Base-by-base conservation (phyloP, 139 green algal genomes). In the Chlorella ohadii region DNA sequence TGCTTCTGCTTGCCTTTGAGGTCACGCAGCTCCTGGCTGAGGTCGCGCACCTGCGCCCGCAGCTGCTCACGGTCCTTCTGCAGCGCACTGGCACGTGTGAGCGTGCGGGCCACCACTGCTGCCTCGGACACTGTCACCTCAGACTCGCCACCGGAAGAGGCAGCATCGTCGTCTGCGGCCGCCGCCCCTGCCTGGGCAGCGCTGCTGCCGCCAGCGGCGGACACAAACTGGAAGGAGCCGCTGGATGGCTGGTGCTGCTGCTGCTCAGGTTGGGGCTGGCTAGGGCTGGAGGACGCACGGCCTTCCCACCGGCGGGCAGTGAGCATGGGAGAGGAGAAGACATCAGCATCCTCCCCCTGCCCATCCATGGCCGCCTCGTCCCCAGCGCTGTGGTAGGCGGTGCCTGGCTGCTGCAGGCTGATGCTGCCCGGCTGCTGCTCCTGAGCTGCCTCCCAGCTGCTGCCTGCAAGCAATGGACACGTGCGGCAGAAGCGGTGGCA, bases 61-160 rank as follows among this genome's bases (percentile, higher is more conserved):
- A 83, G 78, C 61, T 73, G 63, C 78, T 83, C 39, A 2, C 78
- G 61, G 63, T 83, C 78, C 61, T 83, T 73, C 63, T 74, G 78
- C 61, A 83, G 78, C 19, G 41, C 63, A 12, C 27, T 64, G 39
- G 78, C 64, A n/a, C 78, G 78, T 0, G 78, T 83, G 34, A 79
- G 56, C 16, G 68, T 85, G 80, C 80, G 80, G 17, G 80, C 80
- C 51, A 85, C 80, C 25, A 80, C 67, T 2, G 80, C 80, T 28
- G 80, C 80, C 38, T 85, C 80, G 7, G 68, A 79, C 27, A 85
- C 80, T 0, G 80, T 85, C 25, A 27, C 80, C 56, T 85, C 80
- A 1, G 80, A 72, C 36, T 71, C 80, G 25, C 79, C 79, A n/a
- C 64, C 67, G n/a, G 79, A 84, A 1, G 79, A 84, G 51, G 79